Base-by-base conservation (phyloP, 2,329 filamentous ascomycete genomes). In the Aspergillus sp. region DNA sequence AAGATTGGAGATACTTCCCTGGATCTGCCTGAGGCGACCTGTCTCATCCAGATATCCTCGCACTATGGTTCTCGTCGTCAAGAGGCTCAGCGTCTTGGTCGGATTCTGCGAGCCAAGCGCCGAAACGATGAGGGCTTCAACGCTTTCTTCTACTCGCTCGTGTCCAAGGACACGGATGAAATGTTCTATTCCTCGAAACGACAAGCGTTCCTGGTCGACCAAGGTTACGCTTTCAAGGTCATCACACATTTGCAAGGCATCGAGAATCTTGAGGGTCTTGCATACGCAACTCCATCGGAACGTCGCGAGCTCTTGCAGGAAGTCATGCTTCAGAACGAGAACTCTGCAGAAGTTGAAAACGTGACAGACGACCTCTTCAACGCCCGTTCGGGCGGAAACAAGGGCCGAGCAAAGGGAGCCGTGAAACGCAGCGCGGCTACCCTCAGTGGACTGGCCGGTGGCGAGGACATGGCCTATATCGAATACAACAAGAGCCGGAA, bases 1-100 rank as follows among this genome's bases (percentile, higher is more conserved):
- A 97, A 97, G 69, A 97, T 98, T 59, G 93, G 93, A 33, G 93
- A 97, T 62, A 98, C 93, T 0, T 97, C 91, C n/a, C 82, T 98
- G 7, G 93, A 98, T 70, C 72, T 98, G 19, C 93, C 93, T 0
- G 93, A 97, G 70, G 93, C 93, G 0, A 98, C 93, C 0, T 96
- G 90, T 59, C 76, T 98, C 4, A 97, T 97, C 48, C 93, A 97
- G 58, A 95, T 98, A 39, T 96, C 91, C 0, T 95, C 91, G 0
- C 93, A 98, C 62, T 98, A 96, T 59, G 93, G 93, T 49, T 97
- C 91, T 7, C 88, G 93, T 55, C 85, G 93, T 71, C 93, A 97
- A 67, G 93, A 98, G 71, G 93, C 93, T 0, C 93, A 97, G 64
- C 83, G 93, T 2, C 76, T 97, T 0, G 93, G 93, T 4, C 85